Percentiles rank a stretch among this genome's conserved stretches.
phyloP scores from a whole-genome alignment of 306 rosid genomes.

The Vicia faba region DNA sequence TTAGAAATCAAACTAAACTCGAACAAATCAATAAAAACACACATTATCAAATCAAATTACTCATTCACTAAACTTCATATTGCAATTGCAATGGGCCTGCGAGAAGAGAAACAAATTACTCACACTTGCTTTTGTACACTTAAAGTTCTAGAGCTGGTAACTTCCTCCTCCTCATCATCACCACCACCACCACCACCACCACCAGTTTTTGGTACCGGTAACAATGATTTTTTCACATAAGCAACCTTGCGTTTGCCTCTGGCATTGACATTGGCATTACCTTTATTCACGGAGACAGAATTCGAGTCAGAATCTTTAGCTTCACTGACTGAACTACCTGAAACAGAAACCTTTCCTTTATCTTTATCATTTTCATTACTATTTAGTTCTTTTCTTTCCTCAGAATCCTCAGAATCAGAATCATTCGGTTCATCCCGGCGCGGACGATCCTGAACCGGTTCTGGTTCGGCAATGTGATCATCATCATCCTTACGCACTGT shows the following conservation, averaged over 20 bases:
- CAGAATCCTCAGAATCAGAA: slow-evolving; percentile 18
- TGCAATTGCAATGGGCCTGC: not conserved
- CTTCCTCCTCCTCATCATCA: slow-evolving; percentile 26
- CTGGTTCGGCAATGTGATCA: not conserved
- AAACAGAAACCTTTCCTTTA: slow-evolving; percentile 26
- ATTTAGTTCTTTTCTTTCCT: not conserved
- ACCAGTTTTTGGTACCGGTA: not conserved
- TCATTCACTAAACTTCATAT: not conserved
- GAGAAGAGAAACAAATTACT: slow-evolving; percentile 20
- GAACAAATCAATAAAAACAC: not conserved
- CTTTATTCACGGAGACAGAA: not conserved
- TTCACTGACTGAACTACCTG: slow-evolving; percentile 42
- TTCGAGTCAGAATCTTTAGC: slow-evolving; percentile 37
- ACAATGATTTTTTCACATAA: not conserved
- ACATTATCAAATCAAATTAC: not conserved
- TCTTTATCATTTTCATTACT: not conserved
- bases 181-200: not conserved
- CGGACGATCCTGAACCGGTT: slow-evolving; percentile 19
- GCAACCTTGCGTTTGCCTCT: not conserved
- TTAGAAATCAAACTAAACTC: not conserved
- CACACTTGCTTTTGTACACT: slow-evolving; percentile 29
- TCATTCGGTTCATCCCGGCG: slow-evolving; percentile 3
- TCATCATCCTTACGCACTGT: not conserved
- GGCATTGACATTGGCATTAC: not conserved
- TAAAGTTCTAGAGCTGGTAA: slow-evolving; percentile 29